Conservation (phyloP, 208 protist genomes). For the Trypanosomatidae sp. region DNA sequence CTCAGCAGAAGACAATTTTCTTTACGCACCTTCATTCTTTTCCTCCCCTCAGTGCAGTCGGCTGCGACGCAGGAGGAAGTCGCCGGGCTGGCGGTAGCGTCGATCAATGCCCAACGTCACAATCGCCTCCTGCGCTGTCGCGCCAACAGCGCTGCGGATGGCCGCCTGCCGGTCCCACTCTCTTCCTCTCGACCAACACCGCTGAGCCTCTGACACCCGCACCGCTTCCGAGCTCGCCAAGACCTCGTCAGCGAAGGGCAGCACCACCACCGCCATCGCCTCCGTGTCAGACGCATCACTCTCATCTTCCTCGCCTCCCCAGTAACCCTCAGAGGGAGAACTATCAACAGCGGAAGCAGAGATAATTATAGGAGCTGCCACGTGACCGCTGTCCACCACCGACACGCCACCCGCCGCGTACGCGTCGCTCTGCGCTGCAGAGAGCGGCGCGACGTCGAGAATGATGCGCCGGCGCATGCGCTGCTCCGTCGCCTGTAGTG, state of each 20-base stretch:
- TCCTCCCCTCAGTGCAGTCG: too few relatives aligned
- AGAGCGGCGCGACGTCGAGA: conserved; percentile 25
- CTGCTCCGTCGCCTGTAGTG: conserved; percentile 24
- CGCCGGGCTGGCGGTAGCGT: conserved; percentile 68
- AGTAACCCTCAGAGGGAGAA: not conserved
- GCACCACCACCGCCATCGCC: conserved; percentile 48
- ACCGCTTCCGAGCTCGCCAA: conserved; percentile 6
- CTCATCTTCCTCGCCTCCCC: too few relatives aligned
- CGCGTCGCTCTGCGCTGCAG: conserved; percentile 2
- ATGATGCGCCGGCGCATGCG: conserved; percentile 36
- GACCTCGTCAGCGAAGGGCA: conserved; percentile 41
- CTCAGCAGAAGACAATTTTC: too few relatives aligned
- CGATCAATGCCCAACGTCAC: conserved; percentile 64
- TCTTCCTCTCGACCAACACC: conserved; percentile 48
- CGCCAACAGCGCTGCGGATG: conserved; percentile 46
- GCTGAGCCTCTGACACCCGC: conserved; percentile 13
- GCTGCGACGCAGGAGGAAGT: too few relatives aligned
- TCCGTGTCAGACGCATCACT: too few relatives aligned
- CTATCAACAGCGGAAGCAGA: not conserved
- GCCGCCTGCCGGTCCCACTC: conserved; percentile 87
- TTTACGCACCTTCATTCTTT: too few relatives aligned
- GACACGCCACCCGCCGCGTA: conserved; percentile 2
- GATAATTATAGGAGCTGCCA: conserved; percentile 26
- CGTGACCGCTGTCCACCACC: conserved; percentile 46
- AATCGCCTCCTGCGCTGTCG: conserved; percentile 72